These are phyloP conservation scores for Angomonas deanei DNA, from an alignment of 208 protist species.

Conservation along the genomic window DNA sequence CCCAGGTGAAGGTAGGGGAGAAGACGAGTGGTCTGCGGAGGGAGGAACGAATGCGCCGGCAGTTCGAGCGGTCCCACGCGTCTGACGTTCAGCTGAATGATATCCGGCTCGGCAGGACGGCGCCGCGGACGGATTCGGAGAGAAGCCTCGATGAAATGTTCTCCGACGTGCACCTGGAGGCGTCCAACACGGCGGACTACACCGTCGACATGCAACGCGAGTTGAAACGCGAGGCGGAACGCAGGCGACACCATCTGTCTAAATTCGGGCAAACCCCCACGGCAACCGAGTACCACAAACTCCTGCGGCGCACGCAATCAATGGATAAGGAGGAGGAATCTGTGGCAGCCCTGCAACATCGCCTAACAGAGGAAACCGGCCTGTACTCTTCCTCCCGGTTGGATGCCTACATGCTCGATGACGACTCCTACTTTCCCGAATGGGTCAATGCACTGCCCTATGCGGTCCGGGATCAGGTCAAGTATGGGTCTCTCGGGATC, in stretches of 20 bases:
- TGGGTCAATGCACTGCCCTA: conserved; percentile 86
- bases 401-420: conserved; percentile 86
- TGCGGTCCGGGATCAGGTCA: conserved; percentile 80
- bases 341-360: conserved; percentile 50
- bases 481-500: conserved; percentile 81
- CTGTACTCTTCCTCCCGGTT: conserved; percentile 69
- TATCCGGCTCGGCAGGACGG: background rate
- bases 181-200: conserved; percentile 12
- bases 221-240: conserved; percentile 62
- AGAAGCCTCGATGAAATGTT: background rate
- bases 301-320: conserved; percentile 50
- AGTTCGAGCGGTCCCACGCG: background rate
- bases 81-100: background rate
- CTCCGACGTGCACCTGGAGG: background rate
- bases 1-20: conserved; percentile 1
- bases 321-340: conserved; percentile 49
- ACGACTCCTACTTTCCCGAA: conserved; percentile 77
- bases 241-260: conserved; percentile 63
- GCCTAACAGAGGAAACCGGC: conserved; percentile 73
- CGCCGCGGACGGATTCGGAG: background rate
- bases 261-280: conserved; percentile 73
- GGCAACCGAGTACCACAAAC: conserved; percentile 56
- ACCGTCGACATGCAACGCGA: conserved; percentile 28
- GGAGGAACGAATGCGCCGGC: background rate
- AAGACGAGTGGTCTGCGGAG: background rate